These are phyloP conservation scores for Paratinospora sagittata DNA, from an alignment of 164 flowering plant species.

Conservation along the genomic window DNA sequence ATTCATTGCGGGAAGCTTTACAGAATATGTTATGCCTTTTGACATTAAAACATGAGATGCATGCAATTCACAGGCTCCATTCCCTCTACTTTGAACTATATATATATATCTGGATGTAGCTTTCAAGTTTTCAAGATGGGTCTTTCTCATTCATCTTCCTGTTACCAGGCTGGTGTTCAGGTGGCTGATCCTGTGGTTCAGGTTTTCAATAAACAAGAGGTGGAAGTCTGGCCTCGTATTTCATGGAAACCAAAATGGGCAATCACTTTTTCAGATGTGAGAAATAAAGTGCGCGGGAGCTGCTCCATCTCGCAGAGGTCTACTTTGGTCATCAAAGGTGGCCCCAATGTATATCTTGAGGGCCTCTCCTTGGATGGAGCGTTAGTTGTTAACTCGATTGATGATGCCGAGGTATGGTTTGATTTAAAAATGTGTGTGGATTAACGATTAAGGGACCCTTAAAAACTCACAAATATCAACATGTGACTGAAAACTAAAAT, in stretches of 20 bases:
- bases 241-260: slow-evolving; percentile 93
- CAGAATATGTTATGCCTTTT: neutral
- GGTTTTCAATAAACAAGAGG: slow-evolving; percentile 89
- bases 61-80: neutral
- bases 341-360: slow-evolving; percentile 45
- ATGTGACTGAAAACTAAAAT: neutral
- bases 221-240: slow-evolving; percentile 92
- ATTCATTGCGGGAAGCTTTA: too few species aligned
- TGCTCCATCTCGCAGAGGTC: slow-evolving; percentile 71
- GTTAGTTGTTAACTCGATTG: slow-evolving; percentile 51
- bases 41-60: neutral
- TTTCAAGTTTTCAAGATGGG: neutral
- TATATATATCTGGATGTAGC: neutral
- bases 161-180: slow-evolving; percentile 65
- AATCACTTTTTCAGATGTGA: slow-evolving; percentile 59
- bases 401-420: slow-evolving; percentile 65
- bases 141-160: slow-evolving; percentile 5
- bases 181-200: slow-evolving; percentile 57
- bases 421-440: neutral
- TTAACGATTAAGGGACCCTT: too few species aligned
- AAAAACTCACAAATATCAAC: neutral
- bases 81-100: neutral
- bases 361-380: slow-evolving; percentile 83
- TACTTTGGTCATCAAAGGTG: slow-evolving; percentile 64
- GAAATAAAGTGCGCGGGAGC: slow-evolving; percentile 53